Base-by-base conservation (phyloP, 2,329 filamentous ascomycete genomes). In the Phyllosticta ampelicida region DNA sequence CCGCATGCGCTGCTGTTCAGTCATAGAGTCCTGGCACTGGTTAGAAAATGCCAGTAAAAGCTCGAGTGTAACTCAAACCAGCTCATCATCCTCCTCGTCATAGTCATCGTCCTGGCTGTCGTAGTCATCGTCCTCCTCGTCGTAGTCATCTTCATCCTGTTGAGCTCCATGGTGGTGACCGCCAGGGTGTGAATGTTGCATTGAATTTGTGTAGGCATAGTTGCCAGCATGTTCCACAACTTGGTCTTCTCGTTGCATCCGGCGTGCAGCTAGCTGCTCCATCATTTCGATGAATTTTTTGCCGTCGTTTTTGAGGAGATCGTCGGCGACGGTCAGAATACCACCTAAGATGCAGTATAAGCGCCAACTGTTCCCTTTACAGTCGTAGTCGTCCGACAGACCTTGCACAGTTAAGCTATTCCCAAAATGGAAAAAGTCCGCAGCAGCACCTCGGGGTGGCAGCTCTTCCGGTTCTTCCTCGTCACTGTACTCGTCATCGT, bases 241-340 rank as follows among this genome's bases (percentile, higher is more conserved):
- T 75, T 94, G 57, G 30, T 59, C 91, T 77, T 97, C 92, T 65
- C 94, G 86, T 69, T 91, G 89, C 92, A 99, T 96, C 66, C 94
- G 85, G 67, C 92, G 89, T 76, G 99, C 94, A 44, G 94, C 94
- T 66, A 99, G 82, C 76, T 97, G 92, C 73, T 99, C 94, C 94
- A 99, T 99, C 94, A 99, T 99, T 73, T 99, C 94, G 74, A 99
- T 99, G 77, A 99, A 99, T 70, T 96, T 95, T 74, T 95, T 96
- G 68, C 94, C 94, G 74, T 99, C 94, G 74, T 99, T 99, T 74
- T 97, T 97, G 63, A 99, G 82, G 64, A 99, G 80, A 75, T 99
- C 94, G 78, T 99, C 94, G 72, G 94, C 94, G 69, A 99, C 94
- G 64, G 94, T 99, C 71, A 99, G 85, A 74, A 99, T 96, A 71